Evolutionary conservation across 83 land plant genomes (phyloP), one percentile per base, ranked within the genome.

Genomic region (Isoetes engelmannii): DNA sequence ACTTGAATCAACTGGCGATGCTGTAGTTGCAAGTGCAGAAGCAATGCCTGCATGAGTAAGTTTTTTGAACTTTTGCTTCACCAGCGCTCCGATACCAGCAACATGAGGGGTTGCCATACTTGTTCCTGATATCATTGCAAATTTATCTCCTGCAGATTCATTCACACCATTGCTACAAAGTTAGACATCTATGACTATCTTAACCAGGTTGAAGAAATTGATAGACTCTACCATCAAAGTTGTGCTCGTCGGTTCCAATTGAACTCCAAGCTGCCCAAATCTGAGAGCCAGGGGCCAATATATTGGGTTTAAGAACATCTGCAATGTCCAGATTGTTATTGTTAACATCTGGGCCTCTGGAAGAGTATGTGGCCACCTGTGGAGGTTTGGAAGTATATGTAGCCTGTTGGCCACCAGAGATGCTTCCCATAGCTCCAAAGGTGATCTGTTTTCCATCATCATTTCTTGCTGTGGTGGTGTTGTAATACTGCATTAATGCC

Each of bases 201-300:
- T 28, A 28, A 28, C 37, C 37, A 28, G 37, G 37, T 28, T 28
- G 37, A 28, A 28, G 37, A 28, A 28, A 28, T 28, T 28, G 2
- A 28, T 0, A 28, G 37, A 28, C 37, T 28, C 2, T 28, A 28
- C 37, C 37, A 28, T 28, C 37, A 28, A 28, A 28, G 37, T 28
- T 28, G 18, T 37, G 62, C 19, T 59, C 62, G 20, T 59, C 62
- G 28, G 18, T 44, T 9, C 67, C 67, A 3, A 64, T 64, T 12
- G 67, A 44, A 47, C 42, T 18, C 67, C 67, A 64, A 7, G 67
- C 67, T 9, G 67, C 67, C 67, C 67, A 64, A 8, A 64, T 64
- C 42, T 41, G 67, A 47, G 41, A 12, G 6, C 67, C 67, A 7
- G 67, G 67, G 2, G 67, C 67, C 49, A 64, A 13, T 9, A 64